Evolutionary conservation across 768 basidiomycete species (phyloP).

Genomic region (Paxillus ammoniavirescens): DNA sequence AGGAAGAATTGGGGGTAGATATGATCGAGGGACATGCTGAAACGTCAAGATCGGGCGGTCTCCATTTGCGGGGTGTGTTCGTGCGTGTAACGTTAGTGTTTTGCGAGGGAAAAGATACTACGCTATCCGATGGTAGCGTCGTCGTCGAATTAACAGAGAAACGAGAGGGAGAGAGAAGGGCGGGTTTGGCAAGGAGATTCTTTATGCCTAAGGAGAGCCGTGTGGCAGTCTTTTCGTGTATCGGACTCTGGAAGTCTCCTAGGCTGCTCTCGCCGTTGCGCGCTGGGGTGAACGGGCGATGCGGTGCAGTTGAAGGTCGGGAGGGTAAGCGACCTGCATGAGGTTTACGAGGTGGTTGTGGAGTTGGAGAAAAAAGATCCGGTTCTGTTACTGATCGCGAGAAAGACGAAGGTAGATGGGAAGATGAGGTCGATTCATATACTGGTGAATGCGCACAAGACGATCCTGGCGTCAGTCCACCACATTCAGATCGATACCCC

Average conservation of each 20-base stretch:
- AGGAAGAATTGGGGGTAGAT: not conserved
- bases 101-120: slow-evolving; percentile 7
- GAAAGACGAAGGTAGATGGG: slow-evolving; percentile 12
- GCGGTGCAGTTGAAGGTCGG: slow-evolving; percentile 20
- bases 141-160: slow-evolving; percentile 18
- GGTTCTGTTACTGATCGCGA: slow-evolving; percentile 20
- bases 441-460: slow-evolving; percentile 9
- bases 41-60: slow-evolving; percentile 23
- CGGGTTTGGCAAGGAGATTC: slow-evolving; percentile 35
- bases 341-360: not conserved
- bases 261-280: not conserved
- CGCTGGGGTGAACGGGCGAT: not conserved
- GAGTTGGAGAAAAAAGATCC: slow-evolving; percentile 9
- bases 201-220: slow-evolving; percentile 31
- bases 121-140: slow-evolving; percentile 8
- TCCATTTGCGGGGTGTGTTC: slow-evolving; percentile 19
- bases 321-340: not conserved
- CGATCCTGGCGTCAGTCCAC: slow-evolving; percentile 5
- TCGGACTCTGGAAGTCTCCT: slow-evolving; percentile 9
- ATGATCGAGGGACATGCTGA: slow-evolving; percentile 9
- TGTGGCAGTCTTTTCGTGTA: slow-evolving; percentile 10
- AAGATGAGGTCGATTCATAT: slow-evolving; percentile 15
- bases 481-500: slow-evolving; percentile 16
- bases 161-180: slow-evolving; percentile 20
- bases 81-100: slow-evolving; percentile 8